Evolutionary conservation across 371 early-diverging fungal species (phyloP), one percentile per base, ranked within the genome.

Genomic region (Mucor indicus): DNA sequence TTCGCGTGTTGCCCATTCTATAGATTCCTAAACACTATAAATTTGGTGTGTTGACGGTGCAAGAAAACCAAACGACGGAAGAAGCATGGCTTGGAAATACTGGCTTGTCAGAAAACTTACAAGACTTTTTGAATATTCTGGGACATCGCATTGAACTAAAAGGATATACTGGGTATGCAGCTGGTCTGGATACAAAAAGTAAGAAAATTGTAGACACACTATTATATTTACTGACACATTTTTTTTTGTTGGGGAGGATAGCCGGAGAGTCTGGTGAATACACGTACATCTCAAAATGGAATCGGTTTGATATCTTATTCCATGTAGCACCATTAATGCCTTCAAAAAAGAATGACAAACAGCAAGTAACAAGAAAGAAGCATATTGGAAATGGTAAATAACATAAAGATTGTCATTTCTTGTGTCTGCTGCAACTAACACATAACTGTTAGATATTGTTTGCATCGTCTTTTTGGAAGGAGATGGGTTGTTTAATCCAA

Each of bases 241-340:
- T n/a, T n/a, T n/a, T n/a, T 8, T 37, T 5, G n/a, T n/a, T n/a
- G n/a, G n/a, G n/a, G n/a, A n/a, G n/a, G n/a, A n/a, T 46, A 69
- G 72, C 69, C 38, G 85, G 85, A 38, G 79, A 86, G 57, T 82
- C 90, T 2, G 93, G 91, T 2, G 74, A 71, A 13, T 64, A 83
- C 38, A 82, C 90, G 2, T 83, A 88, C 66, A 58, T 83, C 43
- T 87, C 89, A 3, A 82, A 80, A 62, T 89, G 90, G 79, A 83
- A 74, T 58, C 83, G 81, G 15, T 82, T 81, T 48, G 87, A 89
- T 46, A 80, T 93, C 50, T 87, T 91, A 86, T 92, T 87, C 62
- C 93, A 93, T 55, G 87, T 91, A 0, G 78, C 88, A 4, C 83
- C 92, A 3, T 44, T 89, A 16, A 74, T 93, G 41, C 93, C 93